phyloP scores from a whole-genome alignment of 2,329 filamentous ascomycete species.

The Thielaviopsis populi region DNA sequence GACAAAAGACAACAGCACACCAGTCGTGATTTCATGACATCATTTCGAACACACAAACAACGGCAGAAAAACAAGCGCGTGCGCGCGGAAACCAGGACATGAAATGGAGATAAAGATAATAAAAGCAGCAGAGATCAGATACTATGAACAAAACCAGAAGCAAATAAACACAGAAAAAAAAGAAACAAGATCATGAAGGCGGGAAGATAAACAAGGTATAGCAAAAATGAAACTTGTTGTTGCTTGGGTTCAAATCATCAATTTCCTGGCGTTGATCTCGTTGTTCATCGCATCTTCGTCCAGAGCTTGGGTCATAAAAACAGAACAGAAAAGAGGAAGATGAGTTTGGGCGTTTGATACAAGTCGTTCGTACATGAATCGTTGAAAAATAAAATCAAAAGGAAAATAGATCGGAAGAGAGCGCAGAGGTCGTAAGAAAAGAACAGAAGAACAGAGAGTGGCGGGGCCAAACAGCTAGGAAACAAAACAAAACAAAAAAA shows the following conservation, averaged over 20 bases:
- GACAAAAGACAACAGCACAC: neutral
- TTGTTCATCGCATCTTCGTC: neutral
- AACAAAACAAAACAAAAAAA: no score
- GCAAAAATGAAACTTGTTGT: neutral
- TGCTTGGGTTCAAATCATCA: neutral
- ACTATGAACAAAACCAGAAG: neutral
- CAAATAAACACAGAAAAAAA: neutral
- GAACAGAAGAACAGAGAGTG: neutral
- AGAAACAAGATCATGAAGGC: neutral
- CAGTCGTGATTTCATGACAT: neutral
- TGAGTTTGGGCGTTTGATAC: neutral
- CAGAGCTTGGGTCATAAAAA: constrained; percentile 4
- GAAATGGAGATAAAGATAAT: neutral
- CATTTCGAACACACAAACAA: neutral
- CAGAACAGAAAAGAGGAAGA: neutral
- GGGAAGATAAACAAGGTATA: neutral
- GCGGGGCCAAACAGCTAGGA: neutral
- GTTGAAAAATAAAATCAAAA: constrained; percentile 20
- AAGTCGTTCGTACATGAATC: constrained; percentile 12
- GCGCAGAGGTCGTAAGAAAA: constrained; percentile 1
- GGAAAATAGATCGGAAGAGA: constrained; percentile 18
- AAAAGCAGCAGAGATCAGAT: constrained; percentile 2
- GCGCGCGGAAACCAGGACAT: neutral
- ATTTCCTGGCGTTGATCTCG: neutral
- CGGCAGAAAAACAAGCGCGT: neutral